phyloP scores from a whole-genome alignment of 2,329 filamentous ascomycete genomes.

The Colletotrichum noveboracense region DNA sequence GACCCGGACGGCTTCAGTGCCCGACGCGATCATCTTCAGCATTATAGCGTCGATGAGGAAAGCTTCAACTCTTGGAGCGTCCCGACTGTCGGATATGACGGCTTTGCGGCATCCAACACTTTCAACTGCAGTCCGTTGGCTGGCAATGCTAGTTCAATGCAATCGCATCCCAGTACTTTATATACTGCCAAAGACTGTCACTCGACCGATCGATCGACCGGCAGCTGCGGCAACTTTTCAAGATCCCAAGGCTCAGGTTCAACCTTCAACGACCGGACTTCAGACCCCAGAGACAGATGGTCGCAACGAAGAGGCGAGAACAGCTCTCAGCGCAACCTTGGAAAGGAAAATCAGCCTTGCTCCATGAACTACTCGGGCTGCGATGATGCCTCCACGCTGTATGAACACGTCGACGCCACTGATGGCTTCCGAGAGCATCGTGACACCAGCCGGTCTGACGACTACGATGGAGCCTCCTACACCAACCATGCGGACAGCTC shows the following conservation, averaged over 20 bases:
- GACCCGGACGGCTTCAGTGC: constrained; percentile 12
- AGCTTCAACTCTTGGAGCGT: constrained; percentile 18
- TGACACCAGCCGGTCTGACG: background rate
- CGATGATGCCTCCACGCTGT: background rate
- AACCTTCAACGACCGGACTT: background rate
- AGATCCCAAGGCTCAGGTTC: background rate
- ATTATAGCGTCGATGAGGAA: background rate
- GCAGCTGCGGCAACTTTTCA: background rate
- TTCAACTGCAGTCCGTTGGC: background rate
- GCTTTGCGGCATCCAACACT: background rate
- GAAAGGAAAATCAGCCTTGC: constrained; percentile 8
- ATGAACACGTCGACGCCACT: background rate
- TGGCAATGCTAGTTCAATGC: background rate
- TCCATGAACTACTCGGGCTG: background rate
- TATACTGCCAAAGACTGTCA: background rate
- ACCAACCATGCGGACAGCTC: background rate
- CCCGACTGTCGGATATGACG: background rate
- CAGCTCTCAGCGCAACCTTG: background rate
- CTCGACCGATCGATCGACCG: background rate
- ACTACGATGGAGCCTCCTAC: background rate
- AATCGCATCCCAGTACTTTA: background rate
- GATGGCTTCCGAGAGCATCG: background rate
- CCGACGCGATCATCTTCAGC: background rate
- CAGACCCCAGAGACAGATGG: background rate
- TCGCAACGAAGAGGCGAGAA: background rate